Conservation (phyloP, 2,329 filamentous ascomycete genomes). For the Thelonectria olida region DNA sequence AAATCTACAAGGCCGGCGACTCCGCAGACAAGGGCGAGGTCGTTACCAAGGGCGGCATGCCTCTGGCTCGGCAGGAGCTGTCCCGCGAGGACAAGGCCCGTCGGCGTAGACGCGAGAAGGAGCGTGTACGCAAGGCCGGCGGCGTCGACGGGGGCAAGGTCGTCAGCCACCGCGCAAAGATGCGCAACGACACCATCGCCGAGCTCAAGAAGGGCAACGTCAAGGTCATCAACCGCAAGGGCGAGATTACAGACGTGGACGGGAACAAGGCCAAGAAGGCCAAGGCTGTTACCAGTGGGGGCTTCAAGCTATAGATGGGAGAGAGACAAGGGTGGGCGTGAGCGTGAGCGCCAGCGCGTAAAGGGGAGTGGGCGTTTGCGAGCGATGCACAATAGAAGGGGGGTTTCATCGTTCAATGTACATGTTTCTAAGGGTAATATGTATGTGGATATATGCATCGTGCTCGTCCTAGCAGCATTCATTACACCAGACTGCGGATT, state of each 20-base stretch:
- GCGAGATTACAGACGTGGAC: slow-evolving; percentile 83
- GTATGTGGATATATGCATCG: background rate
- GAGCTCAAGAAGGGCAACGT: slow-evolving; percentile 86
- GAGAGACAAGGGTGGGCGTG: no score
- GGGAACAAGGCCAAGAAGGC: slow-evolving; percentile 75
- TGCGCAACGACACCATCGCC: slow-evolving; percentile 62
- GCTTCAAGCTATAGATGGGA: slow-evolving; percentile 67
- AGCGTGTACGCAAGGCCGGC: slow-evolving; percentile 78
- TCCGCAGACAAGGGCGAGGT: slow-evolving; percentile 74
- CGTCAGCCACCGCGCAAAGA: slow-evolving; percentile 65
- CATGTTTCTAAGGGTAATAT: background rate
- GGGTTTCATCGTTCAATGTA: slow-evolving; percentile 14
- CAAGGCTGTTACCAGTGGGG: slow-evolving; percentile 62
- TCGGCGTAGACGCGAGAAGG: slow-evolving; percentile 82
- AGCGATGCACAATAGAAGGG: slow-evolving; percentile 36
- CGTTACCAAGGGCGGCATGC: slow-evolving; percentile 79
- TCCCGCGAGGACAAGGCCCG: slow-evolving; percentile 84
- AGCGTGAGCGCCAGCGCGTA: no score
- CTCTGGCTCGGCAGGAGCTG: slow-evolving; percentile 86
- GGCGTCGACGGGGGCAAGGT: slow-evolving; percentile 55
- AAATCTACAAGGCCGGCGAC: slow-evolving; percentile 83
- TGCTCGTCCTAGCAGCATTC: background rate
- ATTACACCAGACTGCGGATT: background rate
- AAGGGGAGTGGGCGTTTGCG: slow-evolving; percentile 25
- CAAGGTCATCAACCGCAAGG: slow-evolving; percentile 90